Percentiles rank a stretch among this genome's conserved stretches.
Conservation (phyloP, 2,329 filamentous ascomycete genomes). For the Colletotrichum caudatum region DNA sequence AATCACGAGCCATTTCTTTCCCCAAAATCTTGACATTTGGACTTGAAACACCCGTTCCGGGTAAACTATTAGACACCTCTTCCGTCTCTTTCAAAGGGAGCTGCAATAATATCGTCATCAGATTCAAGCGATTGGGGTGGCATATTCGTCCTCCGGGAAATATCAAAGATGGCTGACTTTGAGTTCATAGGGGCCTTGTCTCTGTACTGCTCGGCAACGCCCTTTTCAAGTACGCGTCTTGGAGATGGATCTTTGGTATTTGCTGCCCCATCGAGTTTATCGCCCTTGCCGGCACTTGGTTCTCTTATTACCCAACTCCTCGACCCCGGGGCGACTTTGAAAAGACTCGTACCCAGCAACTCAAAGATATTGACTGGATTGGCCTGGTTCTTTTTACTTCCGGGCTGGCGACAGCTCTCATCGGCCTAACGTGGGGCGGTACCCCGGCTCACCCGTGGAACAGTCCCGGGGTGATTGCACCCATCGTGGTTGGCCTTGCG, state of each 20-base stretch:
- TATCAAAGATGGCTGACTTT: constrained; percentile 19
- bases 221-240: constrained; percentile 47
- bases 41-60: constrained; percentile 11
- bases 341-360: constrained; percentile 48
- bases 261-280: constrained; percentile 42
- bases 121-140: background rate
- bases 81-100: background rate
- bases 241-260: constrained; percentile 48
- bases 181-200: constrained; percentile 45
- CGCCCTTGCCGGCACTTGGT: constrained; percentile 44
- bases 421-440: constrained; percentile 44
- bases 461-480: constrained; percentile 39
- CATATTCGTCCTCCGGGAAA: constrained; percentile 10
- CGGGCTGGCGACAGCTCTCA: constrained; percentile 44
- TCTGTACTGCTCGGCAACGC: constrained; percentile 47
- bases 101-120: constrained; percentile 25
- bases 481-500: constrained; percentile 43
- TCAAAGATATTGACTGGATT: constrained; percentile 49
- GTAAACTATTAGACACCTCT: background rate
- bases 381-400: constrained; percentile 44
- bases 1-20: constrained; percentile 27
- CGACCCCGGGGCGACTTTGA: constrained; percentile 47
- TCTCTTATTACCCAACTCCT: constrained; percentile 47
- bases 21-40: constrained; percentile 8
- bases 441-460: constrained; percentile 36